Conservation (phyloP, 306 rosid genomes). For the Vigna mungo region DNA sequence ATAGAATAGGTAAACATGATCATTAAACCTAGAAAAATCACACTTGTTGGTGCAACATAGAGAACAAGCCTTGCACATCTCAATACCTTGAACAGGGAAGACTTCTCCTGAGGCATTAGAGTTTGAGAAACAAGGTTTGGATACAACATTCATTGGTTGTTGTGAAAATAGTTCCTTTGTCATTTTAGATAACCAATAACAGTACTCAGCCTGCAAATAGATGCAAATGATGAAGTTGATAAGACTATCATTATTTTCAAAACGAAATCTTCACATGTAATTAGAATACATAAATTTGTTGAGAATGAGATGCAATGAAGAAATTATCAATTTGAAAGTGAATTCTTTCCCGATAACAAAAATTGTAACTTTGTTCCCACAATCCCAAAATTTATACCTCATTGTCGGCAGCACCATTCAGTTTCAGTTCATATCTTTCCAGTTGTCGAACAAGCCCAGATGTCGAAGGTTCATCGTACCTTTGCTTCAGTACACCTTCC, state of each 20-base stretch:
- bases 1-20: no score
- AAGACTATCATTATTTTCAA: background rate
- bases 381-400: slow-evolving; percentile 45
- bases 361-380: background rate
- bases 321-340: background rate
- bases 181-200: background rate
- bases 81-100: slow-evolving; percentile 8
- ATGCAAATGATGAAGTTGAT: background rate
- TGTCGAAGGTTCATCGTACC: background rate
- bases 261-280: background rate
- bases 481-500: background rate
- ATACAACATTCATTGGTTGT: background rate
- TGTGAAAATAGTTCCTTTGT: background rate
- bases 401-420: background rate
- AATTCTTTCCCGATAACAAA: background rate
- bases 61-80: background rate
- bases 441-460: background rate
- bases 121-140: background rate
- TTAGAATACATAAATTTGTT: background rate
- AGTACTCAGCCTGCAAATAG: slow-evolving; percentile 41
- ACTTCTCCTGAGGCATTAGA: slow-evolving; percentile 20
- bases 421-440: background rate
- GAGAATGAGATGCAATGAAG: background rate
- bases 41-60: no score
- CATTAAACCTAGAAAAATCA: no score